These are phyloP conservation scores for Bocquillonia castaneifolia DNA, from an alignment of 441 rosid species.

Conservation along the genomic window DNA sequence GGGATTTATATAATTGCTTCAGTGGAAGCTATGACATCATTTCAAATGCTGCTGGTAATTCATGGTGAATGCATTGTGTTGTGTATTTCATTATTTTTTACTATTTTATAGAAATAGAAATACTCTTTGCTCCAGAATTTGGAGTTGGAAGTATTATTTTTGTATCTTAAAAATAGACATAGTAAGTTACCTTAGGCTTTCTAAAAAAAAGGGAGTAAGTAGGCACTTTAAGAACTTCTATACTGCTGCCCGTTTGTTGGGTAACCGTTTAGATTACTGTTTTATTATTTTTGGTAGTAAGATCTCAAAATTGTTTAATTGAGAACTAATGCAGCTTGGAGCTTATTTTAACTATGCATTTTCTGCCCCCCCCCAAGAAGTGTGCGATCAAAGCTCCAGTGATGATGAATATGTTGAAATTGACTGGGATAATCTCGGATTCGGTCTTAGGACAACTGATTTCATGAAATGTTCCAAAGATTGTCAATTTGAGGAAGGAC, in stretches of 20 bases:
- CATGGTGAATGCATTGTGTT: constrained; percentile 50
- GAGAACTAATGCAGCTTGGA: constrained; percentile 30
- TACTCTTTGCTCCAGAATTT: neutral
- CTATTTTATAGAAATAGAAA: constrained; percentile 13
- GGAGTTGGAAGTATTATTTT: neutral
- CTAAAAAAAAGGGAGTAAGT: too few relatives aligned
- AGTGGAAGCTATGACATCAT: constrained; percentile 91
- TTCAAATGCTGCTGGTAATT: constrained; percentile 96
- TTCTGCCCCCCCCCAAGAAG: constrained; percentile 22
- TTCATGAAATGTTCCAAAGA: constrained; percentile 50
- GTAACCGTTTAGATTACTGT: too few relatives aligned
- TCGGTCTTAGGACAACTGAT: constrained; percentile 58
- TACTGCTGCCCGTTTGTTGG: too few relatives aligned
- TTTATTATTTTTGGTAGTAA: too few relatives aligned
- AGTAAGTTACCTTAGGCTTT: too few relatives aligned
- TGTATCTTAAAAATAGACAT: too few relatives aligned
- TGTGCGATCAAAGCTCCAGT: constrained; percentile 17
- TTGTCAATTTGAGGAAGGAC: constrained; percentile 46
- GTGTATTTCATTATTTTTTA: neutral
- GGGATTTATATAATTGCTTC: constrained; percentile 86
- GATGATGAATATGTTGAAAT: constrained; percentile 59
- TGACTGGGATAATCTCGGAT: constrained; percentile 93
- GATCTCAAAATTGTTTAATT: too few relatives aligned
- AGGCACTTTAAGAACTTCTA: too few relatives aligned
- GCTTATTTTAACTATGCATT: constrained; percentile 18